phyloP scores from a whole-genome alignment of 2,329 filamentous ascomycete species.

The Curvularia lunata region DNA sequence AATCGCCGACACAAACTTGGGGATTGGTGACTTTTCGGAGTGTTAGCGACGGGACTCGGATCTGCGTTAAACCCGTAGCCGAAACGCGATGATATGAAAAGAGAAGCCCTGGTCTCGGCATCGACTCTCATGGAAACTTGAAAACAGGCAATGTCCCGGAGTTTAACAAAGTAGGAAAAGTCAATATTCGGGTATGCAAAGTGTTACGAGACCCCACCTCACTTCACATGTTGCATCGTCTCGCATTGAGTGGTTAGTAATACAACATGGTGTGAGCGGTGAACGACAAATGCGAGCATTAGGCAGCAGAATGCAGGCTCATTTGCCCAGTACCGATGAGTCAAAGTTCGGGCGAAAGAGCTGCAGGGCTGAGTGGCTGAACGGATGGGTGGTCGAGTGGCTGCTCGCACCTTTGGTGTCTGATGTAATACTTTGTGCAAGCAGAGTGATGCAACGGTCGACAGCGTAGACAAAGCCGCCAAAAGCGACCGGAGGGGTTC shows the following conservation, averaged over 20 bases:
- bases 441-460: neutral
- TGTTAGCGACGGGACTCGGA: neutral
- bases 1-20: neutral
- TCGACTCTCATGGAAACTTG: slow-evolving; percentile 1
- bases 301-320: slow-evolving; percentile 9
- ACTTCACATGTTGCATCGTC: neutral
- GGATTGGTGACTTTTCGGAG: slow-evolving; percentile 1
- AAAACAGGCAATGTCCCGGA: slow-evolving; percentile 6
- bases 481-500: neutral
- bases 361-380: slow-evolving; percentile 1
- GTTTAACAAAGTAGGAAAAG: slow-evolving; percentile 6
- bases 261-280: neutral
- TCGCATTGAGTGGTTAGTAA: slow-evolving; percentile 6
- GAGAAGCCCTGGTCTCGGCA: slow-evolving; percentile 5
- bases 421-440: slow-evolving; percentile 9
- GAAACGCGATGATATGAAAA: neutral
- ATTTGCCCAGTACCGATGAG: slow-evolving; percentile 17
- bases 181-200: slow-evolving; percentile 1
- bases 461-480: slow-evolving; percentile 5
- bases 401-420: slow-evolving; percentile 11
- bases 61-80: neutral
- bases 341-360: slow-evolving; percentile 18
- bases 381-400: neutral
- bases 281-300: neutral
- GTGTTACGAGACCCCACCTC: slow-evolving; percentile 1